phyloP scores from a whole-genome alignment of 768 basidiomycete genomes.

The Daedalea quercina region DNA sequence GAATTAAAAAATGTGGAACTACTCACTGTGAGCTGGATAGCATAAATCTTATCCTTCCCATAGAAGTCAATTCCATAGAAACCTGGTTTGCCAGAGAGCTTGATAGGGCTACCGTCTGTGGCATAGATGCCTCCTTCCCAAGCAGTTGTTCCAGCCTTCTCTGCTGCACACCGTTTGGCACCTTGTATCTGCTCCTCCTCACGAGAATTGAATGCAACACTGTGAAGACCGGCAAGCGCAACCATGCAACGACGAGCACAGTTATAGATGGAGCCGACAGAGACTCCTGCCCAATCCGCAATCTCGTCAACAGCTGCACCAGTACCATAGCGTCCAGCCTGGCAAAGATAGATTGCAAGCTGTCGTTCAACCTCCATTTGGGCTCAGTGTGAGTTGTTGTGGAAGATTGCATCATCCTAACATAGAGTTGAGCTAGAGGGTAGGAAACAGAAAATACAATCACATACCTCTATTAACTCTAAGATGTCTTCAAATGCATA shows the following conservation, averaged over 20 bases:
- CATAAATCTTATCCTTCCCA: background rate
- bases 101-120: background rate
- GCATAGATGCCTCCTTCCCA: background rate
- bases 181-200: background rate
- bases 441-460: too few species aligned
- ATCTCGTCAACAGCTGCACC: background rate
- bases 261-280: background rate
- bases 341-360: background rate
- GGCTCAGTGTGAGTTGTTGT: background rate
- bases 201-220: background rate
- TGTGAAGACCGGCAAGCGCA: background rate
- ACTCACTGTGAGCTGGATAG: background rate
- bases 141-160: too few species aligned
- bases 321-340: background rate
- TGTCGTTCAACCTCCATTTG: background rate
- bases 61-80: background rate
- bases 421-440: too few species aligned
- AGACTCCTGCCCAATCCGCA: background rate
- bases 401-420: background rate
- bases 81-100: background rate
- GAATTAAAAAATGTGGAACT: background rate
- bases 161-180: background rate
- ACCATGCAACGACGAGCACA: background rate
- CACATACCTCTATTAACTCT: too few species aligned
- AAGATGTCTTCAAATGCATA: too few species aligned